These are phyloP conservation scores for Chenopodium quinoa DNA, from an alignment of 148 eudicot species.

Conservation along the genomic window DNA sequence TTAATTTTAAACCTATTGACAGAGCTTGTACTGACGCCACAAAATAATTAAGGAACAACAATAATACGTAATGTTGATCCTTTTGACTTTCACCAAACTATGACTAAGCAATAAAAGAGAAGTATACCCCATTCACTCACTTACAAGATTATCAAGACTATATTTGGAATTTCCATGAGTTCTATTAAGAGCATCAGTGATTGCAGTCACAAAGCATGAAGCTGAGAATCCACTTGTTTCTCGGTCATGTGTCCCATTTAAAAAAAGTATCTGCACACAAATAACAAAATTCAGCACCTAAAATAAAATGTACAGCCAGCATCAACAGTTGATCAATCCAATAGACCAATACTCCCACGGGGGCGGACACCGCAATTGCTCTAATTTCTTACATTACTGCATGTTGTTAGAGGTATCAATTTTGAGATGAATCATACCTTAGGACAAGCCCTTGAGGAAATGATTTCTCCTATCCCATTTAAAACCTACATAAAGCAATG, in stretches of 20 bases:
- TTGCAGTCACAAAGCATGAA: constrained; percentile 85
- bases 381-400: background rate
- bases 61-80: background rate
- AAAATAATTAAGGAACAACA: background rate
- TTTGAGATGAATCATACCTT: constrained; percentile 49
- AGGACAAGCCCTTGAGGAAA: constrained; percentile 77
- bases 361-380: background rate
- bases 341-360: background rate
- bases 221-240: constrained; percentile 86
- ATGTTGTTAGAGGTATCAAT: background rate
- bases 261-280: constrained; percentile 64
- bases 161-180: constrained; percentile 65
- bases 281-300: background rate
- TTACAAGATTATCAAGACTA: constrained; percentile 64
- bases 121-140: constrained; percentile 16
- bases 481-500: constrained; percentile 54
- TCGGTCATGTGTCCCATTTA: constrained; percentile 86
- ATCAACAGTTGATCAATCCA: background rate
- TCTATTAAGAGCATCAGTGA: constrained; percentile 92
- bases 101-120: background rate
- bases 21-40: background rate
- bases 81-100: background rate
- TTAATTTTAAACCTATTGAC: background rate
- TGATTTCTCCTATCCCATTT: constrained; percentile 79
- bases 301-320: background rate